Evolutionary conservation across 2,329 filamentous ascomycete genomes (phyloP).

Genomic region (Clarireedia hainanense): DNA sequence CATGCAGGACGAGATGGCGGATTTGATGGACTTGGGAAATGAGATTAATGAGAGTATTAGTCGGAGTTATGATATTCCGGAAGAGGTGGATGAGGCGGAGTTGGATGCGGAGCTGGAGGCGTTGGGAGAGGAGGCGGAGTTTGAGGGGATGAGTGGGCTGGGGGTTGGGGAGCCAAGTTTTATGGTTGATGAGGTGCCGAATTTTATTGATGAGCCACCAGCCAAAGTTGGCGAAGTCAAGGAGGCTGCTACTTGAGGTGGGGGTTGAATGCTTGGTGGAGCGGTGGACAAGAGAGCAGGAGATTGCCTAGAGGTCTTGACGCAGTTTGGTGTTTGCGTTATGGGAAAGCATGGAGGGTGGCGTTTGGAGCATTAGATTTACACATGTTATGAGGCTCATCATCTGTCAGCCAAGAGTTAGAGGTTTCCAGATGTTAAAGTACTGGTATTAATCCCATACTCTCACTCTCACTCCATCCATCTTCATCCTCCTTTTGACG

Average conservation of each 20-base stretch:
- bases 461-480: too few species aligned
- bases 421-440: too few species aligned
- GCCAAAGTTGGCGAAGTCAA: slow-evolving; percentile 67
- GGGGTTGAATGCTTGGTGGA: background rate
- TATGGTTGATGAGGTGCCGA: slow-evolving; percentile 78
- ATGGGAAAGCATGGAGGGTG: background rate
- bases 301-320: too few species aligned
- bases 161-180: slow-evolving; percentile 66
- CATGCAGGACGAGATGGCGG: slow-evolving; percentile 98
- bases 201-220: slow-evolving; percentile 90
- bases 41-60: slow-evolving; percentile 95
- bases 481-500: too few species aligned
- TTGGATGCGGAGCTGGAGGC: slow-evolving; percentile 94
- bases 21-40: slow-evolving; percentile 94
- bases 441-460: too few species aligned
- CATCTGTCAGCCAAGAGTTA: too few species aligned
- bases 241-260: slow-evolving; percentile 57
- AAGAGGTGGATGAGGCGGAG: slow-evolving; percentile 95
- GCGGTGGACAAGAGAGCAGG: background rate
- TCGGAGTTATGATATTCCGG: slow-evolving; percentile 86
- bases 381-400: too few species aligned
- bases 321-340: background rate
- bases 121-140: slow-evolving; percentile 85
- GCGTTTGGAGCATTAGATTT: too few species aligned
- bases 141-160: slow-evolving; percentile 54